Evolutionary conservation across 345 rosid species (phyloP), one percentile per base, ranked within the genome.

Genomic region (Brassica juncea): DNA sequence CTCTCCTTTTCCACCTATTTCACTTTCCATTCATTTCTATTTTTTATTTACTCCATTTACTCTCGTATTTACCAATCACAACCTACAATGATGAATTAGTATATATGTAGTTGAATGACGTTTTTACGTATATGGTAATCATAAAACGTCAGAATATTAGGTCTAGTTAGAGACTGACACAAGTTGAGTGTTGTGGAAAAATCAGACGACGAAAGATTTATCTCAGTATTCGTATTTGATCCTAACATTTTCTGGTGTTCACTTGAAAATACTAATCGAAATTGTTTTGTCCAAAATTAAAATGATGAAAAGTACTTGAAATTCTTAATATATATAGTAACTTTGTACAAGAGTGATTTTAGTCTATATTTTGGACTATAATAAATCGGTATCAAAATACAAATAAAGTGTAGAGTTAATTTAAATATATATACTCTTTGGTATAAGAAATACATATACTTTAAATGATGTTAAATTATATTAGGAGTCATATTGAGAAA

Each of bases 1-100:
- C 25, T 23, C 25, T 23, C 25, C 25, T 23, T 23, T 23, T 23
- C 25, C 25, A 23, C 25, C 25, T 23, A 23, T 23, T 23, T 23
- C 25, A 23, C 25, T 23, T 23, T 23, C 25, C 25, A 23, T 23
- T 23, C 25, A 23, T 23, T 23, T 23, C 25, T 23, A 23, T 23
- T 23, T 23, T 23, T 23, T 23, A 23, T 23, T 23, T 23, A 23
- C 25, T 23, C 25, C 25, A 23, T 23, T 23, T 23, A 23, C 25
- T 23, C 25, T 23, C 25, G 25, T 23, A 23, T 23, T 23, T 23
- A 23, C 25, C 25, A 23, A 23, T 23, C 25, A 23, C 25, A 23
- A 23, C 25, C 58, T 70, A 55, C 70, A 31, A 63, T 34, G n/a
- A 70, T 76, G 55, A 62, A 47, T 32, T 47, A 44, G 16, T 68